Base-by-base conservation (phyloP, 192 early-diverging fungal species). In the Coemansia sp. region DNA sequence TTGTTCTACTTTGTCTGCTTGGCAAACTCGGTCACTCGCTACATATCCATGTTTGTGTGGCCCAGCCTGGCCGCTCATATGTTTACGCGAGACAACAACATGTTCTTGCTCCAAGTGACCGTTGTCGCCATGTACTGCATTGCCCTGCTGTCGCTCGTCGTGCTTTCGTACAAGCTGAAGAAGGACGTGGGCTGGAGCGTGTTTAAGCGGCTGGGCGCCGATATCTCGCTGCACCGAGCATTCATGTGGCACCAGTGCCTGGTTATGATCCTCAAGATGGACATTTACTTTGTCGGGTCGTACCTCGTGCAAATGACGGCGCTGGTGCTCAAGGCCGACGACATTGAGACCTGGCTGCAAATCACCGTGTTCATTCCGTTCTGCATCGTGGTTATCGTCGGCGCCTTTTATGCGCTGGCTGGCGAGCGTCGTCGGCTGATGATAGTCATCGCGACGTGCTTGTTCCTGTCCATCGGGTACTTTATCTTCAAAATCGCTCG, bases 221-320 rank as follows among this genome's bases (percentile, higher is more conserved):
- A 86, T 41, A 62, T 76, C n/a, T 27, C 41, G 17, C 41, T 86
- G 64, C 77, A 78, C 37, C 66, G 90, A 69, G 68, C 73, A 31
- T 82, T 79, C 47, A 64, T 59, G 46, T 71, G 67, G 68, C 64
- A 76, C 61, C 82, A 80, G 46, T 51, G 64, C 32, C 67, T 84
- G 51, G 61, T 76, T 38, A 72, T 76, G 37, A 62, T 84, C 42
- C 77, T 84, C 4, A 79, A 79, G 41, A 60, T 79, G 41, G 73
- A 81, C 54, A 66, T 80, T 29, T 80, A 74, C 63, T 82, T 83
- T 68, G 59, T 86, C 45, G 67, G 77, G 20, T 74, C 74, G 14
- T 81, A 72, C 24, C 74, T 75, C 8, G 65, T 85, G 39, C 79
- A 82, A 58, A 90, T 86, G 71, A 76, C 87, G 0, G 87, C 80